A percentile compares a stretch with the other conserved stretches of the same genome.
Conservation (phyloP, 116 monocot species). For the Posidonia oceanica region DNA sequence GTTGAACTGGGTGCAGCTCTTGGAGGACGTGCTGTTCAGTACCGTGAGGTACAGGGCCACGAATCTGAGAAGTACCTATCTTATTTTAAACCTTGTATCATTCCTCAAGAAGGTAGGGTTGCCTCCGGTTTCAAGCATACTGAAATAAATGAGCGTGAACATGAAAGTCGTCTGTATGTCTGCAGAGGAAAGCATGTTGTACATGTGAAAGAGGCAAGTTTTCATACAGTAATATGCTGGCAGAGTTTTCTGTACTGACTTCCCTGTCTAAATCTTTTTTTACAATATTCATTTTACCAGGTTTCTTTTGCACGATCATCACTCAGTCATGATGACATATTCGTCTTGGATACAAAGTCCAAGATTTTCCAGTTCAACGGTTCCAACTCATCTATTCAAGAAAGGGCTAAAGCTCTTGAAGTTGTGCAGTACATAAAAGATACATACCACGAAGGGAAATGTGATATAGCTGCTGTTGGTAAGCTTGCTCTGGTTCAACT, state of each 20-base stretch:
- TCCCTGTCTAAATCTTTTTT: neutral
- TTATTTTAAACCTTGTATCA: slow-evolving; percentile 94
- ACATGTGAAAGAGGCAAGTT: slow-evolving; percentile 80
- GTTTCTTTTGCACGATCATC: slow-evolving; percentile 87
- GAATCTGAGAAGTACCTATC: slow-evolving; percentile 94
- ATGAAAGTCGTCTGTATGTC: slow-evolving; percentile 57
- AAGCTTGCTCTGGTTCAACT: slow-evolving; percentile 12
- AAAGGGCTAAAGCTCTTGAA: slow-evolving; percentile 98
- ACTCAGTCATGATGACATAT: slow-evolving; percentile 90
- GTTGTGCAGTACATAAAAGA: slow-evolving; percentile 96
- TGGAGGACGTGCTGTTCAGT: slow-evolving; percentile 93
- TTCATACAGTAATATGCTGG: neutral
- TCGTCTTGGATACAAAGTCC: slow-evolving; percentile 88
- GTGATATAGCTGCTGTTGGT: slow-evolving; percentile 87
- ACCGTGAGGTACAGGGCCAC: slow-evolving; percentile 85
- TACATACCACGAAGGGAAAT: slow-evolving; percentile 91
- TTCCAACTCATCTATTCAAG: slow-evolving; percentile 92
- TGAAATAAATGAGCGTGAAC: slow-evolving; percentile 48
- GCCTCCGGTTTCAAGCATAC: slow-evolving; percentile 79
- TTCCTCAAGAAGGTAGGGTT: slow-evolving; percentile 78
- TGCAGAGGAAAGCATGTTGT: slow-evolving; percentile 93
- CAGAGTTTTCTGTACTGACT: neutral
- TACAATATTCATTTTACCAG: slow-evolving; percentile 13
- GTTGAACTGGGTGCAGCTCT: slow-evolving; percentile 95
- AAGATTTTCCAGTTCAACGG: slow-evolving; percentile 99